Base-by-base conservation (phyloP, 352 stramenopile species). In the Pythium utonaiense region DNA sequence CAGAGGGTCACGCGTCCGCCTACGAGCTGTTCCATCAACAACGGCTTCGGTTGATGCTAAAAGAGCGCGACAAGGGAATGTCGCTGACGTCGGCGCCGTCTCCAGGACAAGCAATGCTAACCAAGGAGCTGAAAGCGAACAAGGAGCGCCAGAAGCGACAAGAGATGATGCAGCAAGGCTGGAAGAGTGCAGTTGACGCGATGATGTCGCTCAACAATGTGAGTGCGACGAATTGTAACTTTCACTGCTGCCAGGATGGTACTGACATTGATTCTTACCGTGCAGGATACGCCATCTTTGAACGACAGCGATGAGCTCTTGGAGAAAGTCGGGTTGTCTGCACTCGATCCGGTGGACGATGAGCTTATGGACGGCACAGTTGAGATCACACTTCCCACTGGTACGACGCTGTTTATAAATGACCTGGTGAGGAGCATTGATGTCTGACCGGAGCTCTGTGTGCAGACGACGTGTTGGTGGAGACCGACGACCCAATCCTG, bases 11-110 rank as follows among this genome's bases (percentile, higher is more conserved):
- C 31, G 80, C 84, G 25, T 92, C 82, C 7, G 86, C 82, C 8
- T 93, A 93, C 66, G 86, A 95, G 56, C 69, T 95, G 14, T 93
- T 95, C 59, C 86, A 95, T 59, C 83, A 95, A 56, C 86, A 95
- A 55, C 67, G 86, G 17, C 70, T 95, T 59, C 79, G 83, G 14
- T 57, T 95, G 42, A 95, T 95, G 79, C 64, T 93, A 25, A 78
- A 95, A 49, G 86, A 95, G 49, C 78, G 86, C 17, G 83, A 93
- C 40, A 80, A 90, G n/a, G 86, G 79, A 4, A 75, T 92, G 63
- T 80, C 84, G 42, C 62, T 95, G 41, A 88, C 79, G 0, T 90
- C 83, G 1, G 83, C 82, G 8, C 83, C 84, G 21, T 95, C 86
- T 17, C 86, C 86, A 22, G 86, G 86, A 5, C 86, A 95, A 69